Base-by-base conservation (phyloP, 2,329 filamentous ascomycete genomes). In the Pezicula neosporulosa region DNA sequence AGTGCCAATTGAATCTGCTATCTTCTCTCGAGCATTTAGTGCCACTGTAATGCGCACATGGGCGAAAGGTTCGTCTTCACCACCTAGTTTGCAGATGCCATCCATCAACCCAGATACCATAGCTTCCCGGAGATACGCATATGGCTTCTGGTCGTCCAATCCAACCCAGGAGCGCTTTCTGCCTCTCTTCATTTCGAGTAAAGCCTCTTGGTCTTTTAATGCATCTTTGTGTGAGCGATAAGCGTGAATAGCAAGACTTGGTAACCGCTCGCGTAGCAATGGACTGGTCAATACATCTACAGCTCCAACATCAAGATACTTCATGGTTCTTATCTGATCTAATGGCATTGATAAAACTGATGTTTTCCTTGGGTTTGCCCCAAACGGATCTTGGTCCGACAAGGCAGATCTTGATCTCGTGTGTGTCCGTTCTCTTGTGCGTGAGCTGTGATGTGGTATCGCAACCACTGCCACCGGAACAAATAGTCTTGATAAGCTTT, bases 31-130 rank as follows among this genome's bases (percentile, higher is more conserved):
- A 35, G 88, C 83, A 52, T 87, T 80, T 8, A 81, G 71, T 10
- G 83, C 76, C 16, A 97, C 78, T 44, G 82, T 77, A 56, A 96
- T 78, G 60, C 89, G 77, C 61, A 87, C 81, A 64, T 79, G 74
- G 69, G 77, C 70, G 73, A 86, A 71, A 72, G 80, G 69, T 72
- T 86, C 72, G 72, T 90, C 72, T 74, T 77, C 47, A 72, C 85
- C 65, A 72, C 71, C 72, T 38, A 78, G 81, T 56, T 87, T 88
- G 69, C 92, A 96, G 49, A 96, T 96, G 36, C 89, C 85, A 63
- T 86, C 87, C 89, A 96, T 94, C 51, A 97, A 77, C 51, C 86
- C 86, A 1, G 90, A 94, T 5, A 97, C 92, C 90, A 97, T 96
- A 46, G 89, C 89, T 72, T 97, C 92, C 54, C 92, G 81, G 49